phyloP scores from a whole-genome alignment of 2,329 filamentous ascomycete species.

The Penicillium sp. region DNA sequence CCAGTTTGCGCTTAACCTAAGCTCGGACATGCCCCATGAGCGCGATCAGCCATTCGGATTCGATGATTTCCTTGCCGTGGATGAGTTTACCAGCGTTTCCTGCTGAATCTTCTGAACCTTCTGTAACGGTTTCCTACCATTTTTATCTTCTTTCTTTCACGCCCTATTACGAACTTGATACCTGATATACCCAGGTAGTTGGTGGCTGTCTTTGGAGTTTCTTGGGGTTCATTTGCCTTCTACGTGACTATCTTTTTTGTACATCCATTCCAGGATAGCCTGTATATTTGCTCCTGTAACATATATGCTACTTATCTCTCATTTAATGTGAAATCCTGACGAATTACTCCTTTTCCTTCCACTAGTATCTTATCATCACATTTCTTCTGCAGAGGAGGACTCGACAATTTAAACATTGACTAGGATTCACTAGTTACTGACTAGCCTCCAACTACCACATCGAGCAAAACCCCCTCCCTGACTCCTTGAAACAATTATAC shows the following conservation, averaged over 20 bases:
- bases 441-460: background rate
- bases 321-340: slow-evolving; percentile 1
- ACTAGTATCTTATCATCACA: background rate
- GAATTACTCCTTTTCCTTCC: background rate
- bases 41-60: slow-evolving; percentile 28
- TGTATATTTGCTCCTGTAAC: slow-evolving; percentile 8
- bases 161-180: slow-evolving; percentile 10
- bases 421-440: background rate
- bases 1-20: slow-evolving; percentile 33
- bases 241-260: background rate
- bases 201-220: background rate
- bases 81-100: slow-evolving; percentile 33
- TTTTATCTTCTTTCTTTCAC: slow-evolving; percentile 21
- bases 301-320: slow-evolving; percentile 4
- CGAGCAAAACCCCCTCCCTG: background rate
- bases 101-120: slow-evolving; percentile 14
- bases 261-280: background rate
- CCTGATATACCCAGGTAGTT: slow-evolving; percentile 11
- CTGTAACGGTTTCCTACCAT: background rate
- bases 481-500: background rate
- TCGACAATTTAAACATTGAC: background rate
- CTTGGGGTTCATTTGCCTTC: slow-evolving; percentile 7
- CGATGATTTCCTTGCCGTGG: slow-evolving; percentile 35
- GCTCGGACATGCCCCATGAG: slow-evolving; percentile 22
- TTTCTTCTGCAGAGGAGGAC: no score